Conservation (phyloP, 2,329 filamentous ascomycete species). For the Emericellopsis atlantica region DNA sequence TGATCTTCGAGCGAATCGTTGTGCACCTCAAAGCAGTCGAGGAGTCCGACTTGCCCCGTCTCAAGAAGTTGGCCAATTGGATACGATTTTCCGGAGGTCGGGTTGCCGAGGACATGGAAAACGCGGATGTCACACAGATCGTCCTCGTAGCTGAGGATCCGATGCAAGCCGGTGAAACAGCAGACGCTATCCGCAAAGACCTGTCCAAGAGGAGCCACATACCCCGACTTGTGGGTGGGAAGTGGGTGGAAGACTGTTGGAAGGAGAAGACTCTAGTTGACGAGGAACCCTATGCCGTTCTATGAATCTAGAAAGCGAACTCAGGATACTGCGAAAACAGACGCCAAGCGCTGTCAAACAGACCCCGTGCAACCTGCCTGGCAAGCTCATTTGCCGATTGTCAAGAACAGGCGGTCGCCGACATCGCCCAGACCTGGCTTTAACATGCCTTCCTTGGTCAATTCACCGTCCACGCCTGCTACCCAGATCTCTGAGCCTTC, state of each 20-base stretch:
- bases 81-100: slow-evolving; percentile 58
- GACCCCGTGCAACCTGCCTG: not conserved
- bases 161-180: slow-evolving; percentile 20
- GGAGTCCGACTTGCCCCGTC: slow-evolving; percentile 15
- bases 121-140: slow-evolving; percentile 57
- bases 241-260: slow-evolving; percentile 78
- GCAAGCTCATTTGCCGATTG: slow-evolving; percentile 60
- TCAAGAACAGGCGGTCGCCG: slow-evolving; percentile 80
- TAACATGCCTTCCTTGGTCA: slow-evolving; percentile 78
- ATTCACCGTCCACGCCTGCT: slow-evolving; percentile 61
- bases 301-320: slow-evolving; percentile 2
- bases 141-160: slow-evolving; percentile 35
- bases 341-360: not conserved
- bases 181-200: slow-evolving; percentile 29
- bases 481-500: slow-evolving; percentile 71
- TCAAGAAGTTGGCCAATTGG: slow-evolving; percentile 37
- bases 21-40: slow-evolving; percentile 24
- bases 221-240: slow-evolving; percentile 54
- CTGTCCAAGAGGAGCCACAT: slow-evolving; percentile 31
- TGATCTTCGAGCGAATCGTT: slow-evolving; percentile 36
- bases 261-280: slow-evolving; percentile 64
- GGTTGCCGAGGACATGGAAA: slow-evolving; percentile 35
- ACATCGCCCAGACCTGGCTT: slow-evolving; percentile 84
- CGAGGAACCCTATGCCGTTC: slow-evolving; percentile 49
- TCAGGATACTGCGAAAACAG: not conserved